Conservation (phyloP, 805 yeast genomes). For the Kuraishia cidri region DNA sequence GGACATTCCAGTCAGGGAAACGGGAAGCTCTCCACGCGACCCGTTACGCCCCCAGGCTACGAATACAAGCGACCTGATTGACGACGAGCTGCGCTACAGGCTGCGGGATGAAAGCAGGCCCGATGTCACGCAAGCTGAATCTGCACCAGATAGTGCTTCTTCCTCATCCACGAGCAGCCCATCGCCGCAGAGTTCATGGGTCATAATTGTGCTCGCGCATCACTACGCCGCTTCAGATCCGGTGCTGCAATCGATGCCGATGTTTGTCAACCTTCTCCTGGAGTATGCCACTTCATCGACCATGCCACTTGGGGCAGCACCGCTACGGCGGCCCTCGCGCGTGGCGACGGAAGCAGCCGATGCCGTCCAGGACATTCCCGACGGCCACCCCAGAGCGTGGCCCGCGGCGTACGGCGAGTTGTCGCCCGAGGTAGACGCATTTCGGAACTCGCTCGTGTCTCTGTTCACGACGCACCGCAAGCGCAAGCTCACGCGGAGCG, state of each 20-base stretch:
- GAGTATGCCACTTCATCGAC: slow-evolving; percentile 4
- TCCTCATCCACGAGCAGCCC: no score
- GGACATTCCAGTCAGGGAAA: no score
- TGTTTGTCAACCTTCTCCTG: slow-evolving; percentile 12
- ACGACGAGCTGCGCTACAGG: background rate
- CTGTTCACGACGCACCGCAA: background rate
- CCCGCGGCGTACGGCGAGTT: background rate
- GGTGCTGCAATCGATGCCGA: slow-evolving; percentile 33
- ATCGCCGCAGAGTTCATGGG: slow-evolving; percentile 37
- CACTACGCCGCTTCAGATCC: slow-evolving; percentile 28
- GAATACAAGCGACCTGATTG: background rate
- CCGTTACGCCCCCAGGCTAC: no score
- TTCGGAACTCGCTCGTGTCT: background rate
- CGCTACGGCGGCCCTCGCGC: no score
- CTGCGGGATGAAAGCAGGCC: background rate
- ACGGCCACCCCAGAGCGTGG: no score
- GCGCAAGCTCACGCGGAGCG: background rate
- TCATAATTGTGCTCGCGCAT: slow-evolving; percentile 55
- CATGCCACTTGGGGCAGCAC: no score
- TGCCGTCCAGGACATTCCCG: background rate
- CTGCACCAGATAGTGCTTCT: no score
- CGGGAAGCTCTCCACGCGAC: no score
- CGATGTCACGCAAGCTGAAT: no score
- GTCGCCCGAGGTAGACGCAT: slow-evolving; percentile 1
- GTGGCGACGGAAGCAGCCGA: background rate